These are phyloP conservation scores for Aspergillus oerlinghausenensis DNA, from an alignment of 2,329 filamentous ascomycete genomes.

Conservation along the genomic window DNA sequence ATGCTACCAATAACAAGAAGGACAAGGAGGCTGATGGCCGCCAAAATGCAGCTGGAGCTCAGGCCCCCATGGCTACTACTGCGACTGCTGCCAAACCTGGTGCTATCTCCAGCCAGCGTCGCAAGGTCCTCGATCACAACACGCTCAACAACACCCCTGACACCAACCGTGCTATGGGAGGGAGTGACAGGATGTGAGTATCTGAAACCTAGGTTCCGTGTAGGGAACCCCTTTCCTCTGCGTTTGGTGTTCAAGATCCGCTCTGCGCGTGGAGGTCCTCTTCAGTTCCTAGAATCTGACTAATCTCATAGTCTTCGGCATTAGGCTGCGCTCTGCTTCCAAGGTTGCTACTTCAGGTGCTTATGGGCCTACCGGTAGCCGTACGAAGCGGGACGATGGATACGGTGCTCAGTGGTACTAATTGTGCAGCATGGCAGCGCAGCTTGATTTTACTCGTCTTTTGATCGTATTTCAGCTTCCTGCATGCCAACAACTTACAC, in stretches of 20 bases:
- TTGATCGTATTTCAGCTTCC: conserved; percentile 17
- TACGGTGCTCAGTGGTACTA: conserved; percentile 46
- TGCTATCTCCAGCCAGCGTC: conserved; percentile 70
- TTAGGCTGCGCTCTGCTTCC: conserved; percentile 80
- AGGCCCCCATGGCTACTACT: conserved; percentile 46
- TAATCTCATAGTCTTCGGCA: conserved; percentile 79
- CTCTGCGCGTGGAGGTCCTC: conserved; percentile 65
- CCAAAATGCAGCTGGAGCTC: conserved; percentile 61
- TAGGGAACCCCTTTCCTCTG: conserved; percentile 75
- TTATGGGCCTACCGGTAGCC: conserved; percentile 45
- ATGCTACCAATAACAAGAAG: conserved; percentile 63
- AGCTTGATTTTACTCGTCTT: conserved; percentile 20
- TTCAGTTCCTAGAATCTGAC: conserved; percentile 67
- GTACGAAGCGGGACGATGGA: conserved; percentile 52
- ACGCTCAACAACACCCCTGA: conserved; percentile 65
- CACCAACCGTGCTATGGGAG: conserved; percentile 69
- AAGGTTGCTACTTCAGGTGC: conserved; percentile 58
- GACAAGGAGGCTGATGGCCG: conserved; percentile 71
- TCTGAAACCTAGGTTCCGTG: conserved; percentile 68
- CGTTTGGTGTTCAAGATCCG: conserved; percentile 69
- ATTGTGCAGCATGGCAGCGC: conserved; percentile 31
- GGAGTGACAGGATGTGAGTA: conserved; percentile 96
- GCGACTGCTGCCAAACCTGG: conserved; percentile 65
- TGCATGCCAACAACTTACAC: conserved; percentile 24
- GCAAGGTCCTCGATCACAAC: conserved; percentile 75